Base-by-base conservation (phyloP, 495 filamentous ascomycete genomes). In the Pyronema omphalodes region DNA sequence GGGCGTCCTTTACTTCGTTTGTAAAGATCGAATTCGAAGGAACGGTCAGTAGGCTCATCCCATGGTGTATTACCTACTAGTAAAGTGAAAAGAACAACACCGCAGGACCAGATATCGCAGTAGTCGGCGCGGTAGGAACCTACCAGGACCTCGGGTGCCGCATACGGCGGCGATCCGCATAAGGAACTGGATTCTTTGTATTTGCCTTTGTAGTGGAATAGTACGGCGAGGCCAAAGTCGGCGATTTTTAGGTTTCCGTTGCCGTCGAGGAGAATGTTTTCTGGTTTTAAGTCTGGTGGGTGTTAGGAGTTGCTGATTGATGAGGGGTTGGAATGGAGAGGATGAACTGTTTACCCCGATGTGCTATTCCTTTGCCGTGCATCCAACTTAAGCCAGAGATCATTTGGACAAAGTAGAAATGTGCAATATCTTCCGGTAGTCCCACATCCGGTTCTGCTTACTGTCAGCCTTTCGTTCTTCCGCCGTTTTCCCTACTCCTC, bases 51-150 rank as follows among this genome's bases (percentile, higher is more conserved):
- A 1, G 91, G 91, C 62, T 91, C 84, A 61, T 96, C 93, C 91
- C 91, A 99, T 0, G 91, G 91, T 1, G 91, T 99, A 67, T 99
- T 99, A 9, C 91, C 91, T 5, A 88, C 87, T 14, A 99, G 68
- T 4, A 99, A 72, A 40, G 96, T 91, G 62, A 99, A 99, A 7
- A 99, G 72, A 35, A 99, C 91, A 37, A 99, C 86, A 12, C 88
- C 91, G 58, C 86, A 93, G 37, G 88, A 94, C 91, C 91, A 99
- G 45, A 99, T 88, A 61, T 99, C 91, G 34, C 84, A 83, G 50
- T 86, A 69, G 60, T 95, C 82, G 1, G 86, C 80, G 23, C 78
- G 75, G 60, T 99, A 99, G 33, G 86, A 43, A 11, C 59, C 57
- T 29, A 55, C 54, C 17, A 63, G 47, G 19, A 98, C 86, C 68